Evolutionary conservation across 305 asterid genomes (phyloP).

Genomic region (Withania somnifera): DNA sequence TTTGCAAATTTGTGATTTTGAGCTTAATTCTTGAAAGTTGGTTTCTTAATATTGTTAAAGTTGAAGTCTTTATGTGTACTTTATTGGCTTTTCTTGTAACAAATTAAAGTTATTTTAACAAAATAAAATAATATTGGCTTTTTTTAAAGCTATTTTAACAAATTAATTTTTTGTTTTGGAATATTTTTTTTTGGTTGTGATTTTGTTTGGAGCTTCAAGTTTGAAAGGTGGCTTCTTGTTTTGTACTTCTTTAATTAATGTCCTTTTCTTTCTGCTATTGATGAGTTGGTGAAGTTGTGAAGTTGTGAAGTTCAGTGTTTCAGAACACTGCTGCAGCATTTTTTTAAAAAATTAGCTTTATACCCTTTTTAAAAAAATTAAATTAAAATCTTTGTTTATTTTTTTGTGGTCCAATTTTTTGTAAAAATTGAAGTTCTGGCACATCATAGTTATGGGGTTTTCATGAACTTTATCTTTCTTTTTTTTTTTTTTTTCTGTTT

Average conservation of each 20-base stretch:
- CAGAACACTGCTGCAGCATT: neutral
- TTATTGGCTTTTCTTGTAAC: too few species aligned
- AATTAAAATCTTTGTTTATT: neutral
- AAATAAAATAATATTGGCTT: too few species aligned
- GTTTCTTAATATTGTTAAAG: neutral
- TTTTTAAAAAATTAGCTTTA: too few species aligned
- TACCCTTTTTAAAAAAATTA: neutral
- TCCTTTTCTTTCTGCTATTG: neutral
- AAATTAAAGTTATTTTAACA: too few species aligned
- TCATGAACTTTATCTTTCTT: neutral
- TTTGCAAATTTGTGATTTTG: neutral
- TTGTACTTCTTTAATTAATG: neutral
- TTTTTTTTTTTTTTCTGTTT: constrained; percentile 1
- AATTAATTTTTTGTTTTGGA: neutral
- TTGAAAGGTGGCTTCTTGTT: constrained; percentile 2
- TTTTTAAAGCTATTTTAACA: neutral
- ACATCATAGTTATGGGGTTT: neutral
- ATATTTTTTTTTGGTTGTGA: neutral
- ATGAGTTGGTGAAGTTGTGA: constrained; percentile 3
- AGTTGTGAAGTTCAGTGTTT: constrained; percentile 7
- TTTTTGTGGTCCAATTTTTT: constrained; percentile 4
- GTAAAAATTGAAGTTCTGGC: neutral
- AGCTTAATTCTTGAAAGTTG: neutral
- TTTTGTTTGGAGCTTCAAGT: neutral
- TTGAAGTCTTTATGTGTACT: neutral